These are phyloP conservation scores for Mortierella antarctica DNA, from an alignment of 192 early-diverging fungal genomes.

Conservation along the genomic window DNA sequence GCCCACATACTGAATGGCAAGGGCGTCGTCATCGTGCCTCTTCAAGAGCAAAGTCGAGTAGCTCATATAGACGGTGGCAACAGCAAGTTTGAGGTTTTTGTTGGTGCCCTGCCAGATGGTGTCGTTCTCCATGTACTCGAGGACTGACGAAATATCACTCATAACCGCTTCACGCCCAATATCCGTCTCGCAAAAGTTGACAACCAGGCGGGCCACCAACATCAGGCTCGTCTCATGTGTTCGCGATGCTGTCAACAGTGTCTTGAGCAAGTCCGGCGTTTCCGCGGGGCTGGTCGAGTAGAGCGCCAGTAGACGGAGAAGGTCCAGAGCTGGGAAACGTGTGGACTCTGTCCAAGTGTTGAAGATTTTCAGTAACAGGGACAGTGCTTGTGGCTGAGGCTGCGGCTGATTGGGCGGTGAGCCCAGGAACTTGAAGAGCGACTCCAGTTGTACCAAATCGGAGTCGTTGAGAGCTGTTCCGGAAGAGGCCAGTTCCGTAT, in stretches of 20 bases:
- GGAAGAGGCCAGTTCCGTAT: conserved; percentile 58
- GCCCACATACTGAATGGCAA: conserved; percentile 61
- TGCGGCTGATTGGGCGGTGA: conserved; percentile 27
- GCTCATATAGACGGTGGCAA: conserved; percentile 53
- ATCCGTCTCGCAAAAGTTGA: conserved; percentile 75
- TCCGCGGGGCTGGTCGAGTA: conserved; percentile 61
- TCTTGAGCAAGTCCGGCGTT: conserved; percentile 56
- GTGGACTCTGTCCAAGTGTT: conserved; percentile 73
- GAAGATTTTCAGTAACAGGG: conserved; percentile 62
- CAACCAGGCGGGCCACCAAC: conserved; percentile 76
- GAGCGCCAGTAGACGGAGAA: conserved; percentile 77
- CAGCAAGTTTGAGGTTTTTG: conserved; percentile 52
- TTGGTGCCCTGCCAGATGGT: conserved; percentile 47
- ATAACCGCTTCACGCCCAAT: conserved; percentile 56
- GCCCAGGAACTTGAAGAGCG: conserved; percentile 55
- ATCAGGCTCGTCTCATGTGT: conserved; percentile 77
- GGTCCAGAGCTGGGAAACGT: conserved; percentile 73
- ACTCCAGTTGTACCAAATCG: conserved; percentile 36
- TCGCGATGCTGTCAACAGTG: conserved; percentile 51
- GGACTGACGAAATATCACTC: conserved; percentile 16
- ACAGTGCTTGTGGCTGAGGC: conserved; percentile 45
- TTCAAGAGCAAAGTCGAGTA: conserved; percentile 61
- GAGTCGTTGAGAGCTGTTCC: conserved; percentile 11
- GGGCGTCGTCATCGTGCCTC: conserved; percentile 56
- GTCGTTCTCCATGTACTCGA: conserved; percentile 42